phyloP scores from a whole-genome alignment of 768 basidiomycete genomes.

The Suillus paluster region DNA sequence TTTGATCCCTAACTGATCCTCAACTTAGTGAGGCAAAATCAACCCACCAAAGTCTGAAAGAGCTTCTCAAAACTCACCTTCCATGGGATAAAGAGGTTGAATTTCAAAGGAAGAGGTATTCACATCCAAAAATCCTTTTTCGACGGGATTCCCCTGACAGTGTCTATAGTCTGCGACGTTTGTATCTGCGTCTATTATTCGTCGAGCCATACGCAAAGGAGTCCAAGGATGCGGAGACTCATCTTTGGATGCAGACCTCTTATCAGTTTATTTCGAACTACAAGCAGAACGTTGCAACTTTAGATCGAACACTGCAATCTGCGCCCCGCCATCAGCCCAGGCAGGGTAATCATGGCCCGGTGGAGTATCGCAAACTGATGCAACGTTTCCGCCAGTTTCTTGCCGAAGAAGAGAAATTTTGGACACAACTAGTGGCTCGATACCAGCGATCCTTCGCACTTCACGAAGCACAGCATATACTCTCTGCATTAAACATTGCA shows the following conservation, averaged over 20 bases:
- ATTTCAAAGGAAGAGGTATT: constrained; percentile 84
- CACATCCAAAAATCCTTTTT: constrained; percentile 16
- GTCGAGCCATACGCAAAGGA: constrained; percentile 71
- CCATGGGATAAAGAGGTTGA: constrained; percentile 90
- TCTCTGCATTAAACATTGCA: constrained; percentile 60
- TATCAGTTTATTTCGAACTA: constrained; percentile 84
- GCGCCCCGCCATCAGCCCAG: constrained; percentile 41
- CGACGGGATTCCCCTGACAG: constrained; percentile 13
- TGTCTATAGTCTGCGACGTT: constrained; percentile 62
- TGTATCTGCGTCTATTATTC: constrained; percentile 71
- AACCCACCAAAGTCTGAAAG: constrained; percentile 76
- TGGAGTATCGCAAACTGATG: constrained; percentile 85
- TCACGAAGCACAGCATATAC: constrained; percentile 61
- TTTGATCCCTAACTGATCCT: constrained; percentile 14
- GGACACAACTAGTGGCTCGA: constrained; percentile 78
- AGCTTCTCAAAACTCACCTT: constrained; percentile 69
- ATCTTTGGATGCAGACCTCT: constrained; percentile 93
- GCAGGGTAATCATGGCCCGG: constrained; percentile 56
- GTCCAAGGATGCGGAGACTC: constrained; percentile 78
- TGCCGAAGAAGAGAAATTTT: constrained; percentile 89
- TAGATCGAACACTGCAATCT: constrained; percentile 62
- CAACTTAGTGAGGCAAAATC: constrained; percentile 73
- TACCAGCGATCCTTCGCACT: constrained; percentile 74
- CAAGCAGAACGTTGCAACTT: constrained; percentile 70
- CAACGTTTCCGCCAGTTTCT: constrained; percentile 92